Percentiles rank a stretch among this genome's conserved stretches.
Evolutionary conservation across 2,329 filamentous ascomycete species (phyloP).

Genomic region (Diaporthe australafricana): DNA sequence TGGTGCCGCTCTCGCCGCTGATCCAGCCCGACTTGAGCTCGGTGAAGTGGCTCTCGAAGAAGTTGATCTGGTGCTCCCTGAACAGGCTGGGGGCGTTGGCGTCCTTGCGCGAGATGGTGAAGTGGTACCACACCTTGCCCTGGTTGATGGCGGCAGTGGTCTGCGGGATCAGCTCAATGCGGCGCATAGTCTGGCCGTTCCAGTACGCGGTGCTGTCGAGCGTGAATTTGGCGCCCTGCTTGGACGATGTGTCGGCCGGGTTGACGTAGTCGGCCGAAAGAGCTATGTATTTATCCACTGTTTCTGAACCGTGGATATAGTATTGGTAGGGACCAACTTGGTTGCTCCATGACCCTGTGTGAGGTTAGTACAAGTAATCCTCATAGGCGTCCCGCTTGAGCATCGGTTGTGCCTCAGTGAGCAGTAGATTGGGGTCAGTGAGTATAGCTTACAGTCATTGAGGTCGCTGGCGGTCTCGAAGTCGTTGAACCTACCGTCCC

Average conservation of each 20-base stretch:
- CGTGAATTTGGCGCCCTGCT: constrained; percentile 76
- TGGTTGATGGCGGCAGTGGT: constrained; percentile 72
- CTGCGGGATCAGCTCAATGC: constrained; percentile 80
- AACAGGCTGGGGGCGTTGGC: constrained; percentile 70
- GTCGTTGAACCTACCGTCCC: constrained; percentile 20
- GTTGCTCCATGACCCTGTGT: constrained; percentile 73
- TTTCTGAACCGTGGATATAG: constrained; percentile 76
- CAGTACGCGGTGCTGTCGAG: constrained; percentile 74
- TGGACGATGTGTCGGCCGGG: constrained; percentile 69
- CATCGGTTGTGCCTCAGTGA: too few species aligned
- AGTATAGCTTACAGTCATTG: background rate
- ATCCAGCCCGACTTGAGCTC: constrained; percentile 79
- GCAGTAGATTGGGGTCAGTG: background rate
- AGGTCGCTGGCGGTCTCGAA: constrained; percentile 5
- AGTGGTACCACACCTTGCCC: constrained; percentile 80
- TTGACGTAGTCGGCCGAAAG: constrained; percentile 72
- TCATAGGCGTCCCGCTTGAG: background rate
- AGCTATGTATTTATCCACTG: constrained; percentile 70
- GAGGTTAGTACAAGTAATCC: background rate
- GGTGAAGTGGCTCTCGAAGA: constrained; percentile 79
- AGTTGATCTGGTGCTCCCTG: constrained; percentile 74
- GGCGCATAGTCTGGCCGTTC: constrained; percentile 79
- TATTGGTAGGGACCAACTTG: constrained; percentile 80
- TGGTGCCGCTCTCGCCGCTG: constrained; percentile 55
- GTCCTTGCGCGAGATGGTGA: constrained; percentile 70